Base-by-base conservation (phyloP, 345 rosid genomes). In the Dimocarpus longan region DNA sequence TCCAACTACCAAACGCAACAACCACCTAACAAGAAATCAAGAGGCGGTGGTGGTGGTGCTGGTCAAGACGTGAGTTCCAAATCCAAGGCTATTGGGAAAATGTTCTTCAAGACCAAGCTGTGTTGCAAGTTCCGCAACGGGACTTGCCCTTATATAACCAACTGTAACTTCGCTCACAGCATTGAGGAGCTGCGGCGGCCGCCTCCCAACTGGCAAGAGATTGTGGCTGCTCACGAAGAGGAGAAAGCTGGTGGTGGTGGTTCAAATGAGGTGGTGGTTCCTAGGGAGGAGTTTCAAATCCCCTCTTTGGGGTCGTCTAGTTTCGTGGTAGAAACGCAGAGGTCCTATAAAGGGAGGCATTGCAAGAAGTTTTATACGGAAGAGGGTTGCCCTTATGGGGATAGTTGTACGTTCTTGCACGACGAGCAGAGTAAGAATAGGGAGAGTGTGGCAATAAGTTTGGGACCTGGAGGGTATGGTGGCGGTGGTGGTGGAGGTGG, bases 321-420 rank as follows among this genome's bases (percentile, higher is more conserved):
- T 26, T 86, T 85, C 65, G 82, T 77, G 60, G 90, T 75, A 65
- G 97, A 90, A 77, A 81, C 90, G 0, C 95, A 81, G 63, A 85
- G 98, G 79, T 89, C 91, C 5, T 91, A 76, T 81, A 96, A 96
- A 85, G 95, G 99, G 70, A 89, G 97, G 68, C 97, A 94, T 82
- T 96, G 99, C 84, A 94, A 96, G 88, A 96, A 96, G 91, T 94
- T 91, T 79, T 96, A 91, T 65, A 93, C 94, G 1, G 97, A 94
- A 81, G 98, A 96, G 85, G 98, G 99, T 48, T 96, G 98, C 66
- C 98, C 99, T 2, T 93, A 96, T 81, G 98, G 99, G 26, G 99
- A 96, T 43, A 91, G 78, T 60, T 96, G 98, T 79, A 92, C 98
- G 5, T 93, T 96, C 84, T 68, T 93, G 84, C 99, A 93, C 6